These are phyloP conservation scores for Verbascum thapsus DNA, from an alignment of 257 asterid genomes.

Conservation along the genomic window DNA sequence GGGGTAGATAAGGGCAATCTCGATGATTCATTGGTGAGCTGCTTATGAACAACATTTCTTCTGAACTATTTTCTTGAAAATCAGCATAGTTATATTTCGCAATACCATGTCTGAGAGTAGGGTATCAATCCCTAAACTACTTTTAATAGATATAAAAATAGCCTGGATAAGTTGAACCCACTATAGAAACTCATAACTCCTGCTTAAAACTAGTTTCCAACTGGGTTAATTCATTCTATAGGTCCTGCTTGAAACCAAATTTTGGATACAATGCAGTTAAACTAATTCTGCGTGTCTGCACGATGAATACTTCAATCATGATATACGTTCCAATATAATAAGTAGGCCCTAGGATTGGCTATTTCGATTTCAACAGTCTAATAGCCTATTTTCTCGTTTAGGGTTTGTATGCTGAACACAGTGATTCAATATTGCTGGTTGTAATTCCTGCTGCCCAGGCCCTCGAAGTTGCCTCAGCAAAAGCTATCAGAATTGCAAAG, in stretches of 20 bases:
- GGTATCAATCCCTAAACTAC: not conserved
- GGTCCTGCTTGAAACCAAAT: not conserved
- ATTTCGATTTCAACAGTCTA: conserved; percentile 1
- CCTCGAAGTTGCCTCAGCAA: conserved; percentile 66
- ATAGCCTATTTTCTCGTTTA: conserved; percentile 30
- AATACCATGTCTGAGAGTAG: not conserved
- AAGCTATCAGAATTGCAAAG: conserved; percentile 72
- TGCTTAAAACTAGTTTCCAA: conserved; percentile 3
- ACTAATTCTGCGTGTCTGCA: conserved; percentile 2
- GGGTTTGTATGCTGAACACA: conserved; percentile 67
- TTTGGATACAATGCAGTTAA: not conserved
- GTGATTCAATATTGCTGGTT: conserved; percentile 68
- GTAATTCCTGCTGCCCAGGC: conserved; percentile 73
- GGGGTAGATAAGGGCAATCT: conserved; percentile 90
- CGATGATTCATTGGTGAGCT: conserved; percentile 92
- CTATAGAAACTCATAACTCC: not conserved
- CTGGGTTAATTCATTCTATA: conserved; percentile 6
- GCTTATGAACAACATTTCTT: conserved; percentile 18
- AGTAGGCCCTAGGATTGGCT: not conserved
- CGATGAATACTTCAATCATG: conserved; percentile 2
- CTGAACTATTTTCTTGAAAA: not conserved
- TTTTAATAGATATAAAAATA: not conserved
- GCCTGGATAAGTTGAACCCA: conserved; percentile 1
- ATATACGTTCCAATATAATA: not conserved
- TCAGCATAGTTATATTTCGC: not conserved